phyloP scores from a whole-genome alignment of 805 yeast genomes.

The Candida sithepensis region DNA sequence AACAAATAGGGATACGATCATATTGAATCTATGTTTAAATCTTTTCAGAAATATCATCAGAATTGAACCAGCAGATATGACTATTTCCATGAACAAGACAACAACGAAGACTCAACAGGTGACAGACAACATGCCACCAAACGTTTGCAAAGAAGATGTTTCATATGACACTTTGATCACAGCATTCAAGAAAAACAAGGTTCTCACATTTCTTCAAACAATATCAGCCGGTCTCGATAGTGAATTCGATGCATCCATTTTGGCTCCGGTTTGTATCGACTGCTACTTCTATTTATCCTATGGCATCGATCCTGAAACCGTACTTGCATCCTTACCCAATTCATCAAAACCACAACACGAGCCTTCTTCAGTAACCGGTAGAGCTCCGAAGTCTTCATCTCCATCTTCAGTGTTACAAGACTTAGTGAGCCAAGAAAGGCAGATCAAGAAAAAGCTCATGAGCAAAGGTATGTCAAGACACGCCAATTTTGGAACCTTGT shows the following conservation, averaged over 20 bases:
- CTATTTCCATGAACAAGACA: slow-evolving; percentile 41
- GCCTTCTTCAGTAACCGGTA: too few relatives aligned
- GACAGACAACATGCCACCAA: slow-evolving; percentile 48
- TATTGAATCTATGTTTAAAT: slow-evolving; percentile 66
- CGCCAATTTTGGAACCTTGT: slow-evolving; percentile 84
- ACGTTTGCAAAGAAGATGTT: slow-evolving; percentile 62
- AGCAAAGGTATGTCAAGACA: slow-evolving; percentile 49
- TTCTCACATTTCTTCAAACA: slow-evolving; percentile 68
- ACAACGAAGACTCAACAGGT: slow-evolving; percentile 29
- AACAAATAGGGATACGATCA: slow-evolving; percentile 64
- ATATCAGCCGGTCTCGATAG: slow-evolving; percentile 60
- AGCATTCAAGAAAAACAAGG: slow-evolving; percentile 66
- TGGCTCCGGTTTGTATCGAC: slow-evolving; percentile 66
- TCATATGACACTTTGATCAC: slow-evolving; percentile 53
- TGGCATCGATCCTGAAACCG: slow-evolving; percentile 44
- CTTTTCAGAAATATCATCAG: slow-evolving; percentile 75
- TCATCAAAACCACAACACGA: background rate
- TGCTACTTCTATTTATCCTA: slow-evolving; percentile 59
- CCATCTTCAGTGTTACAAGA: slow-evolving; percentile 37
- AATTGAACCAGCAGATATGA: slow-evolving; percentile 66
- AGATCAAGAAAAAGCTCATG: slow-evolving; percentile 35
- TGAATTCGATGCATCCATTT: slow-evolving; percentile 58
- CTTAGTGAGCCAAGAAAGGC: slow-evolving; percentile 58
- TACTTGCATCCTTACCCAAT: slow-evolving; percentile 19
- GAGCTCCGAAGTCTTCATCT: too few relatives aligned